Evolutionary conservation across 257 asterid species (phyloP), one percentile per base, ranked within the genome.

Genomic region (Catharanthus roseus): DNA sequence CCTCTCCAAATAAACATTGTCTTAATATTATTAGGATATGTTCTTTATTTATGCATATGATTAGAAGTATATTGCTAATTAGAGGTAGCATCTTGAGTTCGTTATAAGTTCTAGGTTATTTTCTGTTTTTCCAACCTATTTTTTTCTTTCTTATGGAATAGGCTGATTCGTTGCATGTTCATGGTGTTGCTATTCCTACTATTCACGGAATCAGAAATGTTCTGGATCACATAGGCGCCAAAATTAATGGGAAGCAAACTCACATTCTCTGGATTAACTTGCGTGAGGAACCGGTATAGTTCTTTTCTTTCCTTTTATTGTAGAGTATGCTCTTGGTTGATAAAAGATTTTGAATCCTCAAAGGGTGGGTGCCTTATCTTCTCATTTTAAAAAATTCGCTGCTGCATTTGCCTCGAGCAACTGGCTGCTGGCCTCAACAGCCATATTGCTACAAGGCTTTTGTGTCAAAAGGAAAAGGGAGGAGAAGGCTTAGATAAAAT

Each of bases 101-200:
- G n/a, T 67, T 15, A 21, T n/a, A 4, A 10, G 3, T 66, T 74
- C 3, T 33, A 0, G 11, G 8, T 15, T 21, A 34, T 65, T 77
- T 33, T 19, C 38, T 51, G 68, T 34, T 36, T 7, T 6, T 11
- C 15, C 10, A 13, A n/a, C n/a, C n/a, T n/a, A n/a, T n/a, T 47
- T 9, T 23, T 76, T 42, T 53, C 63, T 72, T 55, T 55, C 72
- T 63, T 34, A 55, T 42, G 67, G 68, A 67, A 41, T 65, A 92
- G 98, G 97, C 97, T 26, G 84, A 72, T 75, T 86, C 89, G 16
- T 78, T 87, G 76, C 96, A 90, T 75, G 98, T 93, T 72, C 97
- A 91, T 65, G 97, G 98, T 56, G 98, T 91, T 83, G 98, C 98
- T 76, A 93, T 93, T 75, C 97, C 98, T 19, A 91, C 97, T 26